phyloP scores from a whole-genome alignment of 192 early-diverging fungal species.

The Entrophospora sp. region DNA sequence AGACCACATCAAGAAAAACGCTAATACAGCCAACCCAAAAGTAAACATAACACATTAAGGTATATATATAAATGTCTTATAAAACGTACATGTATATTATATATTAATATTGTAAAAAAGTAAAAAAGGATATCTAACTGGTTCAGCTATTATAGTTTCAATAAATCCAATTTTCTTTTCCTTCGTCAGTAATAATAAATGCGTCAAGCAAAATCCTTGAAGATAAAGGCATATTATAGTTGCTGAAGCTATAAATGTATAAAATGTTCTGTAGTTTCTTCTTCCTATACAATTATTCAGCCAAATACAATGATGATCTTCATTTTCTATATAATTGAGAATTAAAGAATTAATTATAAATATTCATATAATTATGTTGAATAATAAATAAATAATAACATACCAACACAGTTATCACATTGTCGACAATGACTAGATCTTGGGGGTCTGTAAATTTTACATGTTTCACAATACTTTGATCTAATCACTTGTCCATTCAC shows the following conservation, averaged over 20 bases:
- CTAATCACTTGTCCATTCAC: constrained; percentile 50
- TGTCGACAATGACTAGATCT: constrained; percentile 74
- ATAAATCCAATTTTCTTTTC: constrained; percentile 13
- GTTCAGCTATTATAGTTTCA: constrained; percentile 21
- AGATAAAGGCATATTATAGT: constrained; percentile 49
- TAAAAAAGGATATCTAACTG: no score
- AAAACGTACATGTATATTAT: no score
- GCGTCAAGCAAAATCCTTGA: constrained; percentile 48
- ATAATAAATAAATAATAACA: not conserved
- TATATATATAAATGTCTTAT: no score
- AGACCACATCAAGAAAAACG: constrained; percentile 49
- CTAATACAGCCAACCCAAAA: constrained; percentile 50
- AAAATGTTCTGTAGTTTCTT: constrained; percentile 72
- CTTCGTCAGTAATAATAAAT: constrained; percentile 36
- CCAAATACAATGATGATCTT: constrained; percentile 90
- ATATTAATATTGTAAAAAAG: no score
- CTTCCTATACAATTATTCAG: constrained; percentile 84
- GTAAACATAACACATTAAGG: no score
- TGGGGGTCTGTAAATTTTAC: constrained; percentile 77
- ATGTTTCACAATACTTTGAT: constrained; percentile 86
- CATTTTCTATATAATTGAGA: constrained; percentile 40
- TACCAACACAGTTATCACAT: constrained; percentile 84
- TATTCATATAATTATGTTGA: not conserved
- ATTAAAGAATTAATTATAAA: not conserved
- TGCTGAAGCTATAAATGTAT: constrained; percentile 54